Base-by-base conservation (phyloP, 2,329 filamentous ascomycete genomes). In the Penicillium sclerotiorum region DNA sequence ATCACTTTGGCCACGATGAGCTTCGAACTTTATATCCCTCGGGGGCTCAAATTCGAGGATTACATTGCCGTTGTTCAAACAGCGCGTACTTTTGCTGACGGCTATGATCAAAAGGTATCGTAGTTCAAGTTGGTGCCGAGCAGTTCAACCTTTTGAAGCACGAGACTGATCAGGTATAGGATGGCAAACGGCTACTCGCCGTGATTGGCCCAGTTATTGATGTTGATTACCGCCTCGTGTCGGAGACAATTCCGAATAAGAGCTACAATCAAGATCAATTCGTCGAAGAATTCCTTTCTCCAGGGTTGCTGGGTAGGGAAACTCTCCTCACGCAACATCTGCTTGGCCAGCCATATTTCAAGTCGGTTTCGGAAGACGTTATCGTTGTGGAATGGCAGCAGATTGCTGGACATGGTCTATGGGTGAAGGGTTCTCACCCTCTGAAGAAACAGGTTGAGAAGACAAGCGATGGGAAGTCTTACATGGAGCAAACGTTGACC, bases 381-480 rank as follows among this genome's bases (percentile, higher is more conserved):
- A 62, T 64, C 11, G 38, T 63, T 1, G 53, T 65, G 2, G 54
- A 64, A 35, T 63, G 59, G 56, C 61, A 63, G 47, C 59, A 64
- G 45, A 15, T 63, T 12, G 60, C 60, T 11, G 56, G 53, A 28
- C 61, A 65, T 39, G 60, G 49, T 15, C 40, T 59, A 8, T 44
- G 50, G 17, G 20, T 17, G 9, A 7, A 41, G 8, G 3, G 17
- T 9, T 4, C 15, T 8, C n/a, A n/a, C n/a, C n/a, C n/a, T n/a
- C n/a, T n/a, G n/a, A n/a, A n/a, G n/a, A n/a, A n/a, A n/a, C n/a
- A n/a, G n/a, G n/a, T n/a, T n/a, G n/a, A n/a, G n/a, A n/a, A n/a
- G n/a, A n/a, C n/a, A n/a, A n/a, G n/a, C n/a, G n/a, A n/a, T n/a
- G n/a, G n/a, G n/a, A n/a, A n/a, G n/a, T n/a, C n/a, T n/a, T n/a